Evolutionary conservation across 2,329 filamentous ascomycete genomes (phyloP), one percentile per base, ranked within the genome.

Genomic region (Alternaria infectoria): DNA sequence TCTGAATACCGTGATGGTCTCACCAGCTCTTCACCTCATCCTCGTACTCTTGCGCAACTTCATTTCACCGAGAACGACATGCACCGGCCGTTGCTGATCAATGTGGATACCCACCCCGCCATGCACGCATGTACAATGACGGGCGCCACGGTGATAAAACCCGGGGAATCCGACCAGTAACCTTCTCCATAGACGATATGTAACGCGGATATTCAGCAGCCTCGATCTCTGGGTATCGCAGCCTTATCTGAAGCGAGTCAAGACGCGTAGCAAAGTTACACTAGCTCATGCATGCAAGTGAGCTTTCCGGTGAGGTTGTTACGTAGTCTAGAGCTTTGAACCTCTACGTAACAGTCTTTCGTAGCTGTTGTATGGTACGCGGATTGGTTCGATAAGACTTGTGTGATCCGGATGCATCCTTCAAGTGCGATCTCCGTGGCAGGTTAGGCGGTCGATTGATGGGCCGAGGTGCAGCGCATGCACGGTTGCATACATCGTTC

Each of bases 211-310:
- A 71, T 62, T 71, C 68, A 73, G 46, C 54, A 28, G 25, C 52
- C 23, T 62, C 52, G 58, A 51, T 66, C 47, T 54, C 61, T 64
- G 57, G 54, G 59, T 62, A 64, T 60, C 60, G 28, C 17, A 40
- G 59, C 59, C 74, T 78, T 78, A 78, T 78, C 75, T 72, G 44
- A 55, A 65, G 59, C 64, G 65, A 59, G 56, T 61, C 63, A 68
- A 55, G 61, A 56, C 44, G 25, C 28, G 23, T 25, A 50, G 19
- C 28, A 45, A 40, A 57, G 58, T 54, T 64, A 45, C 58, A 45
- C 57, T 40, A 40, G 49, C 62, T 64, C 44, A 71, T 73, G 67
- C 70, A 70, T 67, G 69, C 62, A 65, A 36, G 64, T 49, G 45
- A 58, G 61, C 58, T 30, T 67, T 62, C 64, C 63, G 67, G 55